Base-by-base conservation (phyloP, 257 asterid genomes). In the Haberlea rhodopensis region DNA sequence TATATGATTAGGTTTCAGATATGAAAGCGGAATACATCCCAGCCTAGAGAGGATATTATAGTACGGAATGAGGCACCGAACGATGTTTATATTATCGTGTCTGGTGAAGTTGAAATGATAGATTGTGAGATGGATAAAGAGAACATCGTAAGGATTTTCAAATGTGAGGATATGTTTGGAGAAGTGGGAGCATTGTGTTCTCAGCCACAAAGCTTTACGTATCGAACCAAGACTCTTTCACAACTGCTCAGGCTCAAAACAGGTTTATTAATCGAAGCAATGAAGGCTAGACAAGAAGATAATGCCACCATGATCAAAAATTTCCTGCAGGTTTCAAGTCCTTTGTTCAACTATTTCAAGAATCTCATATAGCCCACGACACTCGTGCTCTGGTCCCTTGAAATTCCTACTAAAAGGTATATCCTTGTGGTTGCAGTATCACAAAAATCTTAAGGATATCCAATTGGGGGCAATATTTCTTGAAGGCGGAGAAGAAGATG, bases 11-110 rank as follows among this genome's bases (percentile, higher is more conserved):
- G 97, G 94, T 91, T 28, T 78, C 95, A 15, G 94, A 87, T 29
- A 82, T 87, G 87, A 89, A 80, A 65, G 99, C 99, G 0, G 99
- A 92, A 52, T 92, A 87, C n/a, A 75, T 87, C 23, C 97, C 99
- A 0, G n/a, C 99, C 97, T 7, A 80, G 94, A 70, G 97, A 92
- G 83, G 99, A 92, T 65, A 95, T 92, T 5, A 78, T 87, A 53
- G 70, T 84, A 77, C 91, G 81, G 68, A 89, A 89, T 15, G 97
- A 89, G 76, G 77, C 94, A 5, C 80, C 97, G 0, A 95, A 92
- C 3, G 97, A 92, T 68, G 60, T 92, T 6, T 92, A 92, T 81
- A 82, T 92, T 3, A 84, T 92, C 46, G 97, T 89, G 54, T 92
- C 99, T 0, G 99, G 99, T 27, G 96, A 92, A 65, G 95, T 92